Base-by-base conservation (phyloP, 2,329 filamentous ascomycete species). In the Aspergillus calidoustus region DNA sequence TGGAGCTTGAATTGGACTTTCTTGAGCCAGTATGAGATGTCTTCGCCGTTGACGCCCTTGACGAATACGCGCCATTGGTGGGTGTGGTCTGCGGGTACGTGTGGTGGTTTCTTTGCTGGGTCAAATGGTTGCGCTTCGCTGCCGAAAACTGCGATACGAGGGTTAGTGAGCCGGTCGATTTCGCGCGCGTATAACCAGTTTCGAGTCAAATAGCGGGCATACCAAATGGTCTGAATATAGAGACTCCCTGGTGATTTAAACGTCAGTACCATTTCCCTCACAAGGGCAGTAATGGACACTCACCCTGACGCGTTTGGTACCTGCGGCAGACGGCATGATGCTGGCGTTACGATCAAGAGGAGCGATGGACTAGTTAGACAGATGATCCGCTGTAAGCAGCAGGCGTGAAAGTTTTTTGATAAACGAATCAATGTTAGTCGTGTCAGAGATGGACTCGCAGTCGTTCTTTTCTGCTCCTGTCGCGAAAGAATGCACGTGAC, bases 1-100 rank as follows among this genome's bases (percentile, higher is more conserved):
- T 97, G 94, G 17, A 99, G 87, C 78, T 98, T 98, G 81, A 99
- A 99, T 76, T 97, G 93, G 1, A 99, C 94, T 71, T 96, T 94
- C 61, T 94, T 92, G 68, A 98, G 85, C 93, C 95, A 99, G 78
- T 96, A 95, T 30, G 91, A 93, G 68, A 98, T 90, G 74, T 97
- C 92, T 63, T 92, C 91, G 76, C 92, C 91, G 71, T 96, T 92
- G 57, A 97, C 84, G 51, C 93, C 92, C 74, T 91, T 91, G 61
- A 99, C 92, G 77, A 96, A 98, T 66, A 98, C 92, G 72, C 91
- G 89, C 95, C 95, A 99, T 65, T 91, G 92, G 82, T 98, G 96
- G 34, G 94, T 98, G 82, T 99, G 95, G 77, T 96, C 93, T 64
- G 91, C 86, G 25, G 94, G 92, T 4, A 92, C 87, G 73, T 88